Evolutionary conservation across 2,329 filamentous ascomycete genomes (phyloP).

Genomic region (Aspergillus fumigatus): DNA sequence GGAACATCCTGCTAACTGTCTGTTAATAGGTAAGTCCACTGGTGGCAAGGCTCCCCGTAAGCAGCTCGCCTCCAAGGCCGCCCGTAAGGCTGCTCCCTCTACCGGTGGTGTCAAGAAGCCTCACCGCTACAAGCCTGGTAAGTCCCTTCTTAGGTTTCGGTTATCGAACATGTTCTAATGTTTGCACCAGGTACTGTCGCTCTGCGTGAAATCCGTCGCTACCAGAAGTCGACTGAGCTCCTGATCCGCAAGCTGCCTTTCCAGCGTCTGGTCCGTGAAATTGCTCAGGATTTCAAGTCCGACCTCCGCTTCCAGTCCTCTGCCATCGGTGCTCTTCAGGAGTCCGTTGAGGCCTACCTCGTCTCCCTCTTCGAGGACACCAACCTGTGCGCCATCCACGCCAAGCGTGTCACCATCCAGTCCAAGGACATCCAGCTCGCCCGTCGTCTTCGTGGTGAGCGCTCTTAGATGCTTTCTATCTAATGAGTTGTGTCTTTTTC

Average conservation of each 20-base stretch:
- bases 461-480: slow-evolving; percentile 57
- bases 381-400: slow-evolving; percentile 97
- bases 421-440: slow-evolving; percentile 95
- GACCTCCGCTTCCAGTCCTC: slow-evolving; percentile 97
- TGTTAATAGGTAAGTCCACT: slow-evolving; percentile 62
- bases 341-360: slow-evolving; percentile 98
- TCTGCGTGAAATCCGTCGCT: slow-evolving; percentile 96
- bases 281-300: slow-evolving; percentile 92
- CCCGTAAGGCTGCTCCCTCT: slow-evolving; percentile 94
- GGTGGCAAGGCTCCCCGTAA: slow-evolving; percentile 75
- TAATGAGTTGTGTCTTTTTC: slow-evolving; percentile 27
- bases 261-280: slow-evolving; percentile 95
- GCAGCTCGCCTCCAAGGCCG: slow-evolving; percentile 99
- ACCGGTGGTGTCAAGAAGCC: slow-evolving; percentile 98
- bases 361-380: slow-evolving; percentile 98
- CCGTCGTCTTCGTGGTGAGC: slow-evolving; percentile 89
- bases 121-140: slow-evolving; percentile 80
- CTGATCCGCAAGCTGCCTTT: slow-evolving; percentile 97
- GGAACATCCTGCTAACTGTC: slow-evolving; percentile 24
- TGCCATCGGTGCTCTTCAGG: slow-evolving; percentile 93
- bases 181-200: slow-evolving; percentile 68
- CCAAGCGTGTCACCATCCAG: slow-evolving; percentile 97
- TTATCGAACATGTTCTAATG: slow-evolving; percentile 20
- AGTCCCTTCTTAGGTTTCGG: slow-evolving; percentile 14
- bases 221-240: slow-evolving; percentile 96